Percentiles rank a stretch among this genome's conserved stretches.
Conservation (phyloP, 208 protist species). For the Trypanosoma mega region DNA sequence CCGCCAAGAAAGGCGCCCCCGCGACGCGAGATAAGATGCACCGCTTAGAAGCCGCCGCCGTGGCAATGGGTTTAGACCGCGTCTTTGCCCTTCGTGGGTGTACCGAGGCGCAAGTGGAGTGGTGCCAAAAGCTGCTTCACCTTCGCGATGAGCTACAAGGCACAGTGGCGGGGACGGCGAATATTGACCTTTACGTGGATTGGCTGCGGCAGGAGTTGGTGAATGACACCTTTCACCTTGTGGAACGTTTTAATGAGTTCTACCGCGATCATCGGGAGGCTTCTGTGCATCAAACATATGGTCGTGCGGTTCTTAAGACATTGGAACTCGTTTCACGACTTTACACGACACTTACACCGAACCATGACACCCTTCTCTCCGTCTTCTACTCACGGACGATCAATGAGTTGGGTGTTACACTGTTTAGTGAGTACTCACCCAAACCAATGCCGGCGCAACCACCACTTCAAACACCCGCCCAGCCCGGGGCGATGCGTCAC, state of each 20-base stretch:
- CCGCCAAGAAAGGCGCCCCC: conserved; percentile 17
- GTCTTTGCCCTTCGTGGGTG: conserved; percentile 60
- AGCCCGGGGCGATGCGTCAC: conserved; percentile 64
- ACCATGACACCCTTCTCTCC: conserved; percentile 61
- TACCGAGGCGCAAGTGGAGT: conserved; percentile 84
- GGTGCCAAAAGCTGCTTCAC: conserved; percentile 66
- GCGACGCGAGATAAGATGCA: conserved; percentile 45
- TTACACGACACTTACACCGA: conserved; percentile 68
- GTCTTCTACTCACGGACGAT: conserved; percentile 71
- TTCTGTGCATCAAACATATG: conserved; percentile 64
- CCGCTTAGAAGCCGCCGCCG: conserved; percentile 57
- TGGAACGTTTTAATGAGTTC: conserved; percentile 75
- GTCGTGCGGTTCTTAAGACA: conserved; percentile 69
- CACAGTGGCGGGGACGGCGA: conserved; percentile 42
- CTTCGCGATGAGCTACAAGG: conserved; percentile 63
- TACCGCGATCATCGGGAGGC: conserved; percentile 56
- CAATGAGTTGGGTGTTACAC: conserved; percentile 65
- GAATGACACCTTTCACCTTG: conserved; percentile 73
- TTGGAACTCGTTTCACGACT: conserved; percentile 71
- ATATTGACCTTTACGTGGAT: conserved; percentile 66
- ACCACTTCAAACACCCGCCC: conserved; percentile 33
- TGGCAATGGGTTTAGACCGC: conserved; percentile 68
- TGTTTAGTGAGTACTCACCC: conserved; percentile 75
- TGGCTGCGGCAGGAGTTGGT: conserved; percentile 83
- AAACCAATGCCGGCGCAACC: conserved; percentile 50